Evolutionary conservation across 2,329 filamentous ascomycete species (phyloP), one percentile per base, ranked within the genome.

Genomic region (Colletotrichum melonis): DNA sequence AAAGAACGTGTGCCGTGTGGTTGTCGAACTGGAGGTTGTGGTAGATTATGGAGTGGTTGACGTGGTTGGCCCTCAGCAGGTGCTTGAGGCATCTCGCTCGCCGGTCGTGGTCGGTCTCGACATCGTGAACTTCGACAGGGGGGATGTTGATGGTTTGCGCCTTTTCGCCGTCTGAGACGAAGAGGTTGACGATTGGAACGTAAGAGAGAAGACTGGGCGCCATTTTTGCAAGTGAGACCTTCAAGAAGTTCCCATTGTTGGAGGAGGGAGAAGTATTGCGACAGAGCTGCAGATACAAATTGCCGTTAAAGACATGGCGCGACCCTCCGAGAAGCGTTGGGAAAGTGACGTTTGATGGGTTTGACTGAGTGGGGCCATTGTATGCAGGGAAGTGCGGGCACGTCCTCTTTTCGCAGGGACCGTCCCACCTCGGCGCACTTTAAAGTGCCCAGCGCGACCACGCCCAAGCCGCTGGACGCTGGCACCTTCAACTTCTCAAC

Each of bases 41-140:
- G 81, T 94, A 97, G 67, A 98, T 84, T 76, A 98, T 92, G 38
- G 95, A 91, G 83, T 97, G 90, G 80, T 97, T 98, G 76, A 92
- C 92, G 84, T 99, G 97, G 81, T 98, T 98, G 65, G 95, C 92
- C 82, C 94, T 94, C 74, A 99, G 82, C 16, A 99, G 87, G 83
- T 98, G 95, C 85, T 97, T 98, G 74, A 99, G 87, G 24, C 94
- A 94, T 74, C 96, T 88, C 22, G 93, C 91, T 69, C 93, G 88
- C 81, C 94, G 96, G 80, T 97, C 95, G 9, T 92, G 88, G 60
- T 91, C 88, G 5, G 92, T 93, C 84, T 98, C 96, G 78, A 98
- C 89, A 81, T 93, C 90, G 83, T 97, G 91, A 70, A 94, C 87
- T 75, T 93, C 86, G 68, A 96, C 92, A 0, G 93, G 86, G 9